Percentiles rank a stretch among this genome's conserved stretches.
Conservation (phyloP, 805 yeast genomes). For the Yarrowia osloensis region DNA sequence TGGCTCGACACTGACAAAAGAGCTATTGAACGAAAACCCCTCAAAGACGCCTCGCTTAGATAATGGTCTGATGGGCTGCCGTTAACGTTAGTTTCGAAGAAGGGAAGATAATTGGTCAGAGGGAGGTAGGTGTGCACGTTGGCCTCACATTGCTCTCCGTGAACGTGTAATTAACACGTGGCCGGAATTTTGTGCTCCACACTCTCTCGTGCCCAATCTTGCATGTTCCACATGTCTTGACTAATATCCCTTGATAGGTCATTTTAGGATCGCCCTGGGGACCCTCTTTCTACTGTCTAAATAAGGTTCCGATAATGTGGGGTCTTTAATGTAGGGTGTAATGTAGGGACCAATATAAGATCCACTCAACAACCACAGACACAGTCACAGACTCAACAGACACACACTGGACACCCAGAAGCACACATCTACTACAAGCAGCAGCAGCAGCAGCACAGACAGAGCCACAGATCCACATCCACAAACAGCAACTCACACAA, state of each 20-base stretch:
- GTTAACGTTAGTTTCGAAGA: too few species aligned
- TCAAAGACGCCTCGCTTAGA: background rate
- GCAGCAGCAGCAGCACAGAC: background rate
- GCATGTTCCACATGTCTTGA: too few species aligned
- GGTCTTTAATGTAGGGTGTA: background rate
- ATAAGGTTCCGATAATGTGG: conserved; percentile 26
- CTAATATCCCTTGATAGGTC: too few species aligned
- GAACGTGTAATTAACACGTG: too few species aligned
- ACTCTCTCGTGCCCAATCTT: too few species aligned
- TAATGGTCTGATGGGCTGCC: background rate
- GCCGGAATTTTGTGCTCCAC: too few species aligned
- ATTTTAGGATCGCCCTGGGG: too few species aligned
- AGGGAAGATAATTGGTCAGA: too few species aligned
- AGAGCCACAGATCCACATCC: background rate
- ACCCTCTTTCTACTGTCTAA: background rate
- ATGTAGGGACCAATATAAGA: conserved; percentile 9
- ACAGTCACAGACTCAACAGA: background rate
- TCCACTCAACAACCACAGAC: background rate
- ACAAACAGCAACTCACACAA: background rate
- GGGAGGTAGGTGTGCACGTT: too few species aligned
- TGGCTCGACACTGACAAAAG: too few species aligned
- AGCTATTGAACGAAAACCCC: too few species aligned
- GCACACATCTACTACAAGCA: background rate
- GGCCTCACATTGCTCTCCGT: too few species aligned
- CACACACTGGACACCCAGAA: background rate